Evolutionary conservation across 2,329 filamentous ascomycete genomes (phyloP), one percentile per base, ranked within the genome.

Genomic region (Colletotrichum truncatum): DNA sequence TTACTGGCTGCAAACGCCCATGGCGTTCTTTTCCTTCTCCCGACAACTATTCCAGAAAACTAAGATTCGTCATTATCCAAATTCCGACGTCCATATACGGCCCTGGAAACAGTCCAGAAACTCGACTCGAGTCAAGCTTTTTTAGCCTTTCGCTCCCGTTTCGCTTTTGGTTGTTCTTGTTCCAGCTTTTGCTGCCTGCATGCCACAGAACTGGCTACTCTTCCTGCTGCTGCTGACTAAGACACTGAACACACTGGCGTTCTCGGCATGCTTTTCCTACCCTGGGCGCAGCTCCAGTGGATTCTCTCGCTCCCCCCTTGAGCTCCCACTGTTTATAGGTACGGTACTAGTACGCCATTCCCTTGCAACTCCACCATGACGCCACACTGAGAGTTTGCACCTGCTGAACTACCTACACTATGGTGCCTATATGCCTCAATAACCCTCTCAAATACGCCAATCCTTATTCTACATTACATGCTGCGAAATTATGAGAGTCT

Each of bases 81-180:
- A 41, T 41, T n/a, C 4, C 38, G 16, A 41, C 38, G 38, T 4
- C 4, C 16, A 16, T 0, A 41, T 41, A 16, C 7, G n/a, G 16
- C 16, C 39, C 18, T 18, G 14, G 26, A 46, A 46, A 23, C 23
- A n/a, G 23, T 23, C 23, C 21, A 14, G 43, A 28, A 46, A 46
- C 2, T n/a, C 12, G 46, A 54, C 23, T 54, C 36, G 14, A 54
- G 51, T 54, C 36, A 54, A 54, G 23, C 51, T 54, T 54, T 36
- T 51, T 51, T 51, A 51, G 46, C 46, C 34, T 26, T 38, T n/a
- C n/a, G 10, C 18, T 23, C 26, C 14, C 28, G 46, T 34, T 23
- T 51, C 28, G 18, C 46, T 16, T 46, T 12, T 23, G 18, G 10
- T 43, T 43, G 39, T 12, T 43, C 16, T n/a, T n/a, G n/a, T 43